phyloP scores from a whole-genome alignment of 2,329 filamentous ascomycete species.

The Colletotrichum sp. region DNA sequence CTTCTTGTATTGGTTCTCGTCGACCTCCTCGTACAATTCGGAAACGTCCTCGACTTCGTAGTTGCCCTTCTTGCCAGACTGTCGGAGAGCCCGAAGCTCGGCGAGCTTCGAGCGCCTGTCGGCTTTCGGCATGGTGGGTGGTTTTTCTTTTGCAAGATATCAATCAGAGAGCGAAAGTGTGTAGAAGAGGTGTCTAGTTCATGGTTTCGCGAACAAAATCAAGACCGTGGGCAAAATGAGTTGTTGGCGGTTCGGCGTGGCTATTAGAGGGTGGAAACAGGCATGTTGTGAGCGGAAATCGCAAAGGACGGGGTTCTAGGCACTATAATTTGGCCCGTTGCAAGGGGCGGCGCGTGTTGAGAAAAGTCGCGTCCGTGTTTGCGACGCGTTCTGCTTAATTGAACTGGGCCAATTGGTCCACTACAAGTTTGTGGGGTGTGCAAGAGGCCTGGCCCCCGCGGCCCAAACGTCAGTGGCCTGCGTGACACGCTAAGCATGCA shows the following conservation, averaged over 20 bases:
- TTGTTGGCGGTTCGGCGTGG: background rate
- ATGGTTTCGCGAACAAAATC: background rate
- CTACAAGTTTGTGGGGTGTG: background rate
- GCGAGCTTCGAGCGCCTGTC: conserved; percentile 64
- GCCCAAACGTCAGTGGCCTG: background rate
- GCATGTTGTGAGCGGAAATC: background rate
- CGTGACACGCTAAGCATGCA: background rate
- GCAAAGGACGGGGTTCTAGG: background rate
- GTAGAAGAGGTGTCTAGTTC: background rate
- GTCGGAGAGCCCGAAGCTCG: conserved; percentile 82
- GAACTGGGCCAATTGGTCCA: background rate
- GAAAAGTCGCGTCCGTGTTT: conserved; percentile 16
- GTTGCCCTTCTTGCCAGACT: conserved; percentile 87
- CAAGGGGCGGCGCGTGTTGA: conserved; percentile 9
- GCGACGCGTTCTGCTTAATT: conserved; percentile 20
- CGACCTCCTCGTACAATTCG: conserved; percentile 92
- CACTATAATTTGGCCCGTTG: conserved; percentile 5
- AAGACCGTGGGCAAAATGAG: background rate
- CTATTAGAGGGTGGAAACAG: background rate
- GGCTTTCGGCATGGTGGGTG: conserved; percentile 45
- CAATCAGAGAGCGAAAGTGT: background rate
- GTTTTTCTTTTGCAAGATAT: background rate
- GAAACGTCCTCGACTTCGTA: conserved; percentile 88
- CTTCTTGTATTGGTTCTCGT: conserved; percentile 97
- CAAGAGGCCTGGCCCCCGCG: background rate